Base-by-base conservation (phyloP, 257 asterid genomes). In the Rauvolfia tetraphylla region DNA sequence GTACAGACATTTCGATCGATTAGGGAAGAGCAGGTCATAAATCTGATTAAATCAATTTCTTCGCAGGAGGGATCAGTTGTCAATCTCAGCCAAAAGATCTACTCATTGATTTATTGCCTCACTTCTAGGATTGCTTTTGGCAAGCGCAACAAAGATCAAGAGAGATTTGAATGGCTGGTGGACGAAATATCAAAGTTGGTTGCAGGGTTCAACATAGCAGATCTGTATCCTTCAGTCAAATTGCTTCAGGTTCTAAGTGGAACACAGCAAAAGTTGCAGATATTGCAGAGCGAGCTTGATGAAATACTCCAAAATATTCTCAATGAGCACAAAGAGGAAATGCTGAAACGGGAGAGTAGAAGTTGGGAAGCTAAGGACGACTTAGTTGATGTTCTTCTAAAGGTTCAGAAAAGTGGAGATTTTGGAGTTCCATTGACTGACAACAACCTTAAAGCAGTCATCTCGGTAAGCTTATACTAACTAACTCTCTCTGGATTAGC, bases 321-420 rank as follows among this genome's bases (percentile, higher is more conserved):
- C 12, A 9, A 49, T 49, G 56, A 49, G 22, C 56, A 49, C 9
- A 49, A 9, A 49, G 22, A 49, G 56, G 56, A 49, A 49, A 49
- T 49, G 20, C 12, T 3, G 56, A 17, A 49, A 49, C 22, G 22
- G 9, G 9, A 49, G 56, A 49, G n/a, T 1, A 0, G 0, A 22
- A 46, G 29, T 1, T 48, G 53, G 34, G 73, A 23, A 44, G 67
- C 66, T 18, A 56, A 33, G n/a, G 79, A 83, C 39, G 86, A 83
- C 68, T 39, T 80, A 39, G 77, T 80, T 31, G 84, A 83, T 54
- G 82, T 80, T 74, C 68, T 83, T 17, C 20, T 80, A 18, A 77
- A 78, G 51, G 18, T 77, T 54, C 57, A 80, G 58, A 33, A 70
- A 12, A 11, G 3, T 13, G 65, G 34, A 5, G 58, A 78, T 34